Evolutionary conservation across 345 rosid species (phyloP).

Genomic region (thale cress (Arabidopsis thaliana)): TAIR10.1 NC_003071.7:7130001-7130500

Average conservation of each 20-base stretch:
- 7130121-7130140: conserved; percentile 78
- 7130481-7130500: conserved; percentile 44
- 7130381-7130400: conserved; percentile 53
- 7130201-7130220: conserved; percentile 91
- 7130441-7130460: conserved; percentile 48
- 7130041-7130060: conserved; percentile 85
- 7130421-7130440: conserved; percentile 49
- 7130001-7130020: conserved; percentile 92
- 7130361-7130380: conserved; percentile 41
- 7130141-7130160: conserved; percentile 49
- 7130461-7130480: conserved; percentile 47
- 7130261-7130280: conserved; percentile 72
- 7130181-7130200: conserved; percentile 84
- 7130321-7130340: conserved; percentile 7
- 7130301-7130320: conserved; percentile 35
- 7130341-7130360: conserved; percentile 28
- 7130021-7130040: conserved; percentile 78
- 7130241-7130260: conserved; percentile 68
- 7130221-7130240: conserved; percentile 98
- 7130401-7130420: conserved; percentile 58
- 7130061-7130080: conserved; percentile 92
- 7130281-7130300: conserved; percentile 56
- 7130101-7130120: conserved; percentile 73
- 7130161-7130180: conserved; percentile 88
- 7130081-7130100: conserved; percentile 86